A percentile compares a stretch with the other conserved stretches of the same genome.
These are phyloP conservation scores for Cercospora sesami DNA, from an alignment of 2,329 filamentous ascomycete genomes.

Conservation along the genomic window DNA sequence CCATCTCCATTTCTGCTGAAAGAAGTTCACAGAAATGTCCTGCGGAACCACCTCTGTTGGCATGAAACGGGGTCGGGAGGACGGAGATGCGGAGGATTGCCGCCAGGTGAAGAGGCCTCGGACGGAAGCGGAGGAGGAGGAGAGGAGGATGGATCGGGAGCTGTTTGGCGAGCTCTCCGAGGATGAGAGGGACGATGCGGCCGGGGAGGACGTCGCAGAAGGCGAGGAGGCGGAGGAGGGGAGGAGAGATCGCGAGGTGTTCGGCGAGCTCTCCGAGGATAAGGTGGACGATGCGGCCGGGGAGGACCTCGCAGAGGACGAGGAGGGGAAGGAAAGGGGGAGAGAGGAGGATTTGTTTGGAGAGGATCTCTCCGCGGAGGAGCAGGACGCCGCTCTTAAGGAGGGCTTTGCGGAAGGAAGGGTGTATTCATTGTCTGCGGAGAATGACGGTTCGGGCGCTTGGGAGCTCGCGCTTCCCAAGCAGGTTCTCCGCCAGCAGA, in stretches of 20 bases:
- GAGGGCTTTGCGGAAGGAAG: background rate
- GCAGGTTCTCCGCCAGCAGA: background rate
- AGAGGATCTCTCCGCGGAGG: background rate
- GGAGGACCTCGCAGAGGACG: background rate
- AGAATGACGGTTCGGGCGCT: background rate
- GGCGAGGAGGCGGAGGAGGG: background rate
- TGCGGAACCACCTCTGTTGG: background rate
- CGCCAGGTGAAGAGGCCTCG: background rate
- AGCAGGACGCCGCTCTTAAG: background rate
- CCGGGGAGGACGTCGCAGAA: background rate
- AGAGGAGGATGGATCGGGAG: background rate
- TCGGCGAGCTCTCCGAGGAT: background rate
- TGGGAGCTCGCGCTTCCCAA: background rate
- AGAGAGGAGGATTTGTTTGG: background rate
- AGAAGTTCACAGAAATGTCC: slow-evolving; percentile 5
- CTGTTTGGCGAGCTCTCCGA: background rate
- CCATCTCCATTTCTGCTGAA: background rate
- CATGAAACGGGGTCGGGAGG: slow-evolving; percentile 1
- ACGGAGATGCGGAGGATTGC: background rate
- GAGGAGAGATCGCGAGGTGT: background rate
- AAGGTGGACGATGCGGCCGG: background rate
- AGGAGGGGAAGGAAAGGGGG: background rate
- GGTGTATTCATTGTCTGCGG: background rate
- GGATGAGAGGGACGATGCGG: background rate
- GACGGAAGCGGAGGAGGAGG: background rate